Base-by-base conservation (phyloP, 2,329 filamentous ascomycete genomes). In the Colletotrichum tropicale region DNA sequence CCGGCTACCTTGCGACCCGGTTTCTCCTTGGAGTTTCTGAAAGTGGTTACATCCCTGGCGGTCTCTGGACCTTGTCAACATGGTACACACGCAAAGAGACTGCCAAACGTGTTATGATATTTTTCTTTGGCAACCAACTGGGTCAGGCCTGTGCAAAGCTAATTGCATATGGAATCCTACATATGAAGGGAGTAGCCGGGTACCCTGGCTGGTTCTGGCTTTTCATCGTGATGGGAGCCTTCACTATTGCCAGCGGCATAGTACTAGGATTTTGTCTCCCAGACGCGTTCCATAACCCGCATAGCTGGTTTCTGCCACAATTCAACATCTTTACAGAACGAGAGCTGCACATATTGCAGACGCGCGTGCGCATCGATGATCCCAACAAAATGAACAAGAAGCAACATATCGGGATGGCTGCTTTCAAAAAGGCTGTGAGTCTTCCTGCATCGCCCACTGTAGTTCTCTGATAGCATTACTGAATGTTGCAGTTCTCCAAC, bases 191-290 rank as follows among this genome's bases (percentile, higher is more conserved):
- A 2, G 84, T 87, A 2, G 84, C 82, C 2, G 87, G 86, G 8
- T 82, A 87, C 70, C 79, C 87, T 0, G 89, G 90, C n/a, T 91
- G 89, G 89, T 88, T 89, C 77, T 91, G 90, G 89, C 83, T 91
- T 3, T 91, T 91, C 77, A 80, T 83, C 13, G 81, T 91, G 32
- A 89, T 90, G 84, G 89, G 89, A 1, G 79, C 83, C 16, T 90
- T 91, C 77, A 91, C 89, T n/a, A 80, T 90, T 13, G 71, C 85
- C 15, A 81, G 82, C 30, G 86, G 87, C 34, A 79, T 87, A 71
- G 74, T 89, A 28, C 81, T 87, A 5, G 85, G 87, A 6, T 83
- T 85, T 66, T 85, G 82, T 66, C 82, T 89, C 26, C 87, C 87
- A 3, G 86, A 88, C 78, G 86, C 85, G 2, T 87, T 88, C 78